A percentile compares a stretch with the other conserved stretches of the same genome.
These are phyloP conservation scores for Aethionema arabicum DNA, from an alignment of 345 rosid species.

Conservation along the genomic window DNA sequence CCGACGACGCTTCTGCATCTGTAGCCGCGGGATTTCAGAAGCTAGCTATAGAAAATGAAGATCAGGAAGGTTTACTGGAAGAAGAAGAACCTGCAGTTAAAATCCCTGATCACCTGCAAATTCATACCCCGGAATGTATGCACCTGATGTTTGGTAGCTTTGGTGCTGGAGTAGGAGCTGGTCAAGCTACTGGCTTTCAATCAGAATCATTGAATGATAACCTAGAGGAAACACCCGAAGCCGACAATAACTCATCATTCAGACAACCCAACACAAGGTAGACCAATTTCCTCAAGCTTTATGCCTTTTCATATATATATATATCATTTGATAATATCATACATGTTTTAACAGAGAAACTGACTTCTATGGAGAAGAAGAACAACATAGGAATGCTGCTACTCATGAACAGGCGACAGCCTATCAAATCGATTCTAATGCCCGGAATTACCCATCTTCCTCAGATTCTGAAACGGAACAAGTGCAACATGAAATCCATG, in stretches of 20 bases:
- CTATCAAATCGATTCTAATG: slow-evolving; percentile 42
- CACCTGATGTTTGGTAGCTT: slow-evolving; percentile 94
- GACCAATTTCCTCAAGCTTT: not conserved
- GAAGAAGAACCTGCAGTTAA: slow-evolving; percentile 68
- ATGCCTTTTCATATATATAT: not conserved
- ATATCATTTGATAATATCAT: not conserved
- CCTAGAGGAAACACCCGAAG: slow-evolving; percentile 58
- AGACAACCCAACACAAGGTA: slow-evolving; percentile 59
- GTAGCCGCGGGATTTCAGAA: slow-evolving; percentile 55
- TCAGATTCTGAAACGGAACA: slow-evolving; percentile 60
- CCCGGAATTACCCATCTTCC: slow-evolving; percentile 55
- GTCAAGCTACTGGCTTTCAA: slow-evolving; percentile 35
- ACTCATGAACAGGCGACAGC: slow-evolving; percentile 53
- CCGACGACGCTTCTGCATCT: slow-evolving; percentile 51
- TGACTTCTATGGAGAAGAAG: slow-evolving; percentile 63
- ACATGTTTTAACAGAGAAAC: slow-evolving; percentile 46
- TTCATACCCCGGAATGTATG: slow-evolving; percentile 67
- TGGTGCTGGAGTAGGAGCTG: slow-evolving; percentile 38
- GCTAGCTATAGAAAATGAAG: slow-evolving; percentile 54
- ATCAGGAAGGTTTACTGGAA: slow-evolving; percentile 42
- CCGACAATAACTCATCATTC: slow-evolving; percentile 39
- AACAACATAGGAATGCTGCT: slow-evolving; percentile 53
- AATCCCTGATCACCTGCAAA: slow-evolving; percentile 87
- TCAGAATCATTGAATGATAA: slow-evolving; percentile 50
- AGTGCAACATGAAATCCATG: slow-evolving; percentile 56